Conservation (phyloP, 2,329 filamentous ascomycete species). For the Phaeosphaeriaceae sp. region DNA sequence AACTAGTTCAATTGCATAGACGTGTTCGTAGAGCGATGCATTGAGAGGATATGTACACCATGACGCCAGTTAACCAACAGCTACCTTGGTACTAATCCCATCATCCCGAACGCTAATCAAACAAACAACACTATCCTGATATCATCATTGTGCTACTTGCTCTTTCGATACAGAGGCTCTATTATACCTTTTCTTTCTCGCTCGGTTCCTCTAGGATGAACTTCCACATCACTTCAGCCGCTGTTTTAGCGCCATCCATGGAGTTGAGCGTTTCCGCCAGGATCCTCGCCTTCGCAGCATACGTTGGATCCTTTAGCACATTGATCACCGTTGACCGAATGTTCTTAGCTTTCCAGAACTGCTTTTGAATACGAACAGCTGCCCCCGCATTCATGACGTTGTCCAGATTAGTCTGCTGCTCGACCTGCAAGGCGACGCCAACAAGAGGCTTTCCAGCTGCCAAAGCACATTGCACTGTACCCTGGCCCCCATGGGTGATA, state of each 20-base stretch:
- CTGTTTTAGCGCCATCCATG: conserved; percentile 39
- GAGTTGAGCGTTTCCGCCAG: conserved; percentile 33
- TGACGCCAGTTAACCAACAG: neutral
- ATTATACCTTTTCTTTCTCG: conserved; percentile 18
- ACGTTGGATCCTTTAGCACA: conserved; percentile 33
- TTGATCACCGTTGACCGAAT: conserved; percentile 32
- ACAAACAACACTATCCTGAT: no score
- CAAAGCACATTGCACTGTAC: conserved; percentile 41
- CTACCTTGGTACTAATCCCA: no score
- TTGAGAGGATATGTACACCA: neutral
- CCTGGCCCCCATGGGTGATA: conserved; percentile 41
- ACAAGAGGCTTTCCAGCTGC: conserved; percentile 41
- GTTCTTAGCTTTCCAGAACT: conserved; percentile 36
- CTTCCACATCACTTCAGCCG: conserved; percentile 41
- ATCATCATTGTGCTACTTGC: neutral
- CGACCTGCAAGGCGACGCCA: conserved; percentile 41
- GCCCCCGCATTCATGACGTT: conserved; percentile 43
- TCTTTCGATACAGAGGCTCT: neutral
- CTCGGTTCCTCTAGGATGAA: conserved; percentile 31
- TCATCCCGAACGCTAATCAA: no score
- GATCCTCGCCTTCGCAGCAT: conserved; percentile 29
- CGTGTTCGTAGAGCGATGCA: neutral
- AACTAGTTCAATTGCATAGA: neutral
- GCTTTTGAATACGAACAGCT: conserved; percentile 37
- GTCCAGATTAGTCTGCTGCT: conserved; percentile 44